Evolutionary conservation across 2,329 filamentous ascomycete species (phyloP).

Genomic region (Neonectria sp.): DNA sequence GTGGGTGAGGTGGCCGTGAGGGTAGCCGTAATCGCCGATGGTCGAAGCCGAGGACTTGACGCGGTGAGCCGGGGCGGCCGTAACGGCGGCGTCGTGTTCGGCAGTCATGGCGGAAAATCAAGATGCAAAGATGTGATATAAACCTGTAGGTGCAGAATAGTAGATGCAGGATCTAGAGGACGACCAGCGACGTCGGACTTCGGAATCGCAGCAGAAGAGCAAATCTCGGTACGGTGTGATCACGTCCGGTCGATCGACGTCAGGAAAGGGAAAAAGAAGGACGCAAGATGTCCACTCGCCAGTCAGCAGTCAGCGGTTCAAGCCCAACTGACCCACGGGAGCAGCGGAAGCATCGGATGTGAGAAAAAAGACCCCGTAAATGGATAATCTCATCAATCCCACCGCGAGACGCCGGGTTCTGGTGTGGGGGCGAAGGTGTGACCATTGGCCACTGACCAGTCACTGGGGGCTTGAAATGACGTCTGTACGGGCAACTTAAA

Average conservation of each 20-base stretch:
- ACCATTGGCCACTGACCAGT: background rate
- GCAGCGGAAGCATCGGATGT: slow-evolving; percentile 11
- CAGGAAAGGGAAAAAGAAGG: background rate
- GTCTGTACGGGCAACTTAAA: slow-evolving; percentile 14
- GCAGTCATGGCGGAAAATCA: slow-evolving; percentile 43
- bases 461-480: slow-evolving; percentile 23
- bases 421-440: slow-evolving; percentile 11
- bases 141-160: too few relatives aligned
- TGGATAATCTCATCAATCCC: slow-evolving; percentile 16
- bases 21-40: slow-evolving; percentile 68
- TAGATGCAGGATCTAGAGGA: background rate
- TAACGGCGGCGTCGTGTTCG: slow-evolving; percentile 38
- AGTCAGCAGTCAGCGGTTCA: background rate
- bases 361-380: slow-evolving; percentile 18
- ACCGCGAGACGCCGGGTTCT: background rate
- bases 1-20: slow-evolving; percentile 85
- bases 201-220: background rate
- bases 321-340: background rate
- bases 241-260: background rate
- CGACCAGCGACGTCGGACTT: background rate
- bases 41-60: slow-evolving; percentile 51
- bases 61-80: slow-evolving; percentile 46
- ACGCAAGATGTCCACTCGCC: too few relatives aligned
- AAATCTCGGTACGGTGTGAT: background rate
- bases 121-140: slow-evolving; percentile 1